Evolutionary conservation across 2,329 filamentous ascomycete species (phyloP).

Genomic region (Kalmusia sp.): DNA sequence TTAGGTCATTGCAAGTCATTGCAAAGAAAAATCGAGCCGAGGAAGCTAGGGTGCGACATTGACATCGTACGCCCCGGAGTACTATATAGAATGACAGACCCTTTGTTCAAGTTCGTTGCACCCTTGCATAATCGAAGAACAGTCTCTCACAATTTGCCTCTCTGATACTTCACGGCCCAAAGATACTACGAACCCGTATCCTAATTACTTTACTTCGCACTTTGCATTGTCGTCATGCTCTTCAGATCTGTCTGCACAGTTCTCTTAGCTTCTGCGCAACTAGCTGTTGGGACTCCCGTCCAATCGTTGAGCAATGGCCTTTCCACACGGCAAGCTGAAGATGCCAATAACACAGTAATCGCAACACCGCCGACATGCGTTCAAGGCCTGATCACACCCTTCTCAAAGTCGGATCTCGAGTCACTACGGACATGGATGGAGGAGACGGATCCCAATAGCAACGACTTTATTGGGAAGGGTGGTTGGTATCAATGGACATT

Average conservation of each 20-base stretch:
- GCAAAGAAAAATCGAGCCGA: background rate
- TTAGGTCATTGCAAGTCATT: background rate
- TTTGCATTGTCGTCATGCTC: background rate
- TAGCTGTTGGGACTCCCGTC: background rate
- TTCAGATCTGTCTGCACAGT: constrained; percentile 3
- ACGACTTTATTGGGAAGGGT: background rate
- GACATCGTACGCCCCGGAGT: background rate
- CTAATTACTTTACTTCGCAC: background rate
- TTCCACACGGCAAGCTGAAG: background rate
- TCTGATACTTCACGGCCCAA: background rate
- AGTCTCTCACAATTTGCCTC: background rate
- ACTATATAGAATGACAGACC: constrained; percentile 3
- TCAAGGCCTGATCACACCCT: constrained; percentile 3
- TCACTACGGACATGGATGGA: background rate
- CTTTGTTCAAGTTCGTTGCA: background rate
- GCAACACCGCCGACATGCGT: background rate
- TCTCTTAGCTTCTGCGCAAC: background rate
- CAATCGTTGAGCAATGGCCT: background rate
- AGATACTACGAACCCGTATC: background rate
- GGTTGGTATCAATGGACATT: constrained; percentile 1
- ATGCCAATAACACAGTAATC: background rate
- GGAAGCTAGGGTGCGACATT: background rate
- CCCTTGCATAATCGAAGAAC: background rate
- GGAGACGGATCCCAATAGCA: background rate
- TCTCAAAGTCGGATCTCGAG: constrained; percentile 2